Evolutionary conservation across 177 flowering plant genomes (phyloP), one percentile per base, ranked within the genome.

Genomic region (Vitis hybrid): DNA sequence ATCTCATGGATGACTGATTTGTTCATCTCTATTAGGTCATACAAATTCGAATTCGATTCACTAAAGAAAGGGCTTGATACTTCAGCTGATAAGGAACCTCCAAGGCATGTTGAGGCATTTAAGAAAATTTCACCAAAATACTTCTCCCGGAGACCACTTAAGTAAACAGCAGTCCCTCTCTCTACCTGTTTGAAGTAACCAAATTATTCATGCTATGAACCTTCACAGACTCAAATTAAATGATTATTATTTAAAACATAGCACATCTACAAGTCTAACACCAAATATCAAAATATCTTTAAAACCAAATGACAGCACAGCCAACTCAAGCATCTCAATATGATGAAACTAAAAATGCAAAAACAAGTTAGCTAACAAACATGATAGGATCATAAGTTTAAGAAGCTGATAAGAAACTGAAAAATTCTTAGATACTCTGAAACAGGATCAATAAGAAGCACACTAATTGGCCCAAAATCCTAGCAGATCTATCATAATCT

Each of bases 61-160:
- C 72, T 66, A 1, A 29, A 50, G 59, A 72, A 54, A 16, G 76
- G 63, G 60, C 51, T 60, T 54, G 78, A 66, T 53, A 51, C 58
- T 70, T 50, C 77, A 70, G 78, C 62, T 56, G 83, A 73, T 39
- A 55, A 9, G 9, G 71, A 63, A 68, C 82, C 86, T 72, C 80
- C 75, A 70, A 90, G 79, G 70, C 76, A 73, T 2, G 72, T 67
- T 22, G 96, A 86, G 66, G 97, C 97, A 86, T 91, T 95, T 61
- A 85, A 77, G 66, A 95, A 93, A 49, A 93, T 16, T 83, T 95
- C 99, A 56, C 99, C 98, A 84, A 93, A 95, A 75, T 95, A 72
- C 75, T 89, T 95, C 83, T 95, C 99, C 61, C 99, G 80, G 54
- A 95, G 72, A 34, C 99, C 99, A 88, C 99, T 95, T 68, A 95